Evolutionary conservation across 2,329 filamentous ascomycete genomes (phyloP), one percentile per base, ranked within the genome.

Genomic region (Peltaster fructicola): DNA sequence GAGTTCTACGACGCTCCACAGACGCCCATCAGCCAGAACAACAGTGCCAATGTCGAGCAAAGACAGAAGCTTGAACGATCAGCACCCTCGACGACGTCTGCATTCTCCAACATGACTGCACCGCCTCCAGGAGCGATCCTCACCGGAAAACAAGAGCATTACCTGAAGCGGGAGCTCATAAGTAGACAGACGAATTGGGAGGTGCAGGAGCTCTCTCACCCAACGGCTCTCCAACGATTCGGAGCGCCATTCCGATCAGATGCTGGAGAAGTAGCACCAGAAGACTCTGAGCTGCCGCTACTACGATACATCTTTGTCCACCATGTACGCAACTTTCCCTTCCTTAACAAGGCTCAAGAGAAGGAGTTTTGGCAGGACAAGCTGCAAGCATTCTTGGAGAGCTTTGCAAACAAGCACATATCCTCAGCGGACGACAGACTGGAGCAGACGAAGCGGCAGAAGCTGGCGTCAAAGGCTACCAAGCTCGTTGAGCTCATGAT

Each of bases 361-460:
- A 92, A 95, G 65, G 88, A 98, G 54, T 98, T 98, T 45, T 98
- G 88, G 88, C 88, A 98, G 56, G 82, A 95, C 48, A 95, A 91
- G 52, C 60, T 98, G 32, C 88, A 98, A 59, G 69, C 84, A 47
- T 98, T 98, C 45, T 65, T 98, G 13, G 84, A 95, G 51, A 93
- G 82, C 1, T 98, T 98, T 50, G 85, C 88, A 8, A 88, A 76
- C 47, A 98, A 95, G 51, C 78, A 85, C 49, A 93, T 98, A 20
- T 95, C 85, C 2, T 91, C 84, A 5, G 93, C 85, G 4, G 88
- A 95, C 54, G 88, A 98, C 48, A 71, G 88, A 4, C 58, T 95
- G 15, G 88, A 98, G 54, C 82, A 93, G 53, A 95, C 88, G 7
- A 98, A 98, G 59, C 69, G 88, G 30, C 67, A 73, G 36, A 98